Percentiles rank a stretch among this genome's conserved stretches.
Evolutionary conservation across 2,329 filamentous ascomycete species (phyloP).

Genomic region (Calycina herbarum): DNA sequence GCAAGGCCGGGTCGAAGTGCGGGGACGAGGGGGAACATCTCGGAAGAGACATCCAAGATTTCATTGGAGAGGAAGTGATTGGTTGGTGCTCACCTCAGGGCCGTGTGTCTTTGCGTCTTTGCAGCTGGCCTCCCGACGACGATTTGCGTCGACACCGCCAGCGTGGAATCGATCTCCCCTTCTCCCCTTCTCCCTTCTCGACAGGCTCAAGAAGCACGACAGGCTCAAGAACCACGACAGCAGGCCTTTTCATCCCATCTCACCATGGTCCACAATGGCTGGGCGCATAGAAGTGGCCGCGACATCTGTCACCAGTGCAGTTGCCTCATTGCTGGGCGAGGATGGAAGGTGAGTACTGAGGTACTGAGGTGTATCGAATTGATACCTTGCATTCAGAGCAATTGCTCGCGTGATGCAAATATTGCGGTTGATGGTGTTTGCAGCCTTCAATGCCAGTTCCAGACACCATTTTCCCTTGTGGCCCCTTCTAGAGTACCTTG

Average conservation of each 20-base stretch:
- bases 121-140: too few relatives aligned
- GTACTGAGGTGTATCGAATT: background rate
- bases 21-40: constrained; percentile 2
- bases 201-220: background rate
- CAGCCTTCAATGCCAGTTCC: background rate
- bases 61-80: too few relatives aligned
- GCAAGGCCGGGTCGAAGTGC: background rate
- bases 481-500: background rate
- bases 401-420: background rate
- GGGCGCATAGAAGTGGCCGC: background rate
- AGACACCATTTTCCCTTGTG: background rate
- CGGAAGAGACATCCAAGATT: background rate
- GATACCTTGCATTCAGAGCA: background rate
- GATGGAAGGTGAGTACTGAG: background rate
- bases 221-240: background rate
- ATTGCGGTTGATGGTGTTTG: background rate
- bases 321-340: constrained; percentile 1
- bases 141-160: background rate
- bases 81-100: too few relatives aligned
- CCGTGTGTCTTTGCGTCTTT: too few relatives aligned
- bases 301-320: background rate
- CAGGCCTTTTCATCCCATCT: constrained; percentile 1
- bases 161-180: background rate
- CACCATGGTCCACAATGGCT: background rate
- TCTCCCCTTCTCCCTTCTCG: too few relatives aligned